These are phyloP conservation scores for Dimocarpus longan DNA, from an alignment of 345 rosid genomes.

Conservation along the genomic window DNA sequence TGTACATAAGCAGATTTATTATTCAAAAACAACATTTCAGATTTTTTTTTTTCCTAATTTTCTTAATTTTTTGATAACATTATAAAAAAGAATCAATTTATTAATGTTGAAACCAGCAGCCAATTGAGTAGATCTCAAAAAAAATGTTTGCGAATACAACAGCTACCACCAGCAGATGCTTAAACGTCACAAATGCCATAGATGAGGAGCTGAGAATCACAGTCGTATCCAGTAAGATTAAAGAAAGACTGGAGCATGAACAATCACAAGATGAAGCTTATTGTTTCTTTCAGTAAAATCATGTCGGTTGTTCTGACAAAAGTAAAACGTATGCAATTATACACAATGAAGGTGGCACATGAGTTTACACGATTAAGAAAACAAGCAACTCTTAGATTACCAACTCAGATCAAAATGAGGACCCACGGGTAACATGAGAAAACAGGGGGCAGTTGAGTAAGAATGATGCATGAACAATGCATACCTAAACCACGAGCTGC, in stretches of 20 bases:
- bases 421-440: not conserved
- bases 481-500: conserved; percentile 99
- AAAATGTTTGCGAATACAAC: no score
- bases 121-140: not conserved
- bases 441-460: not conserved
- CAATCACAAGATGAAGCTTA: not conserved
- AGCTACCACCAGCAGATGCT: no score
- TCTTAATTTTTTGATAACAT: no score
- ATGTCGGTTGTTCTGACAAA: not conserved
- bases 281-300: not conserved
- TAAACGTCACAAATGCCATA: not conserved
- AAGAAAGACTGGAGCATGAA: not conserved
- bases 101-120: not conserved
- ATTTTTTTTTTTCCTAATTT: no score
- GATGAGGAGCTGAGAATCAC: not conserved
- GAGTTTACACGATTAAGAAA: not conserved
- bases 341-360: not conserved
- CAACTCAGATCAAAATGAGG: not conserved
- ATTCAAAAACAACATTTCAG: no score
- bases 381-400: not conserved
- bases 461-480: not conserved
- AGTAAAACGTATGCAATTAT: not conserved
- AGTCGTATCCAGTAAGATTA: not conserved
- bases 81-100: not conserved
- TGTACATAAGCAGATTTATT: no score